phyloP scores from a whole-genome alignment of 352 stramenopile genomes.

The Pythium apleroticum region DNA sequence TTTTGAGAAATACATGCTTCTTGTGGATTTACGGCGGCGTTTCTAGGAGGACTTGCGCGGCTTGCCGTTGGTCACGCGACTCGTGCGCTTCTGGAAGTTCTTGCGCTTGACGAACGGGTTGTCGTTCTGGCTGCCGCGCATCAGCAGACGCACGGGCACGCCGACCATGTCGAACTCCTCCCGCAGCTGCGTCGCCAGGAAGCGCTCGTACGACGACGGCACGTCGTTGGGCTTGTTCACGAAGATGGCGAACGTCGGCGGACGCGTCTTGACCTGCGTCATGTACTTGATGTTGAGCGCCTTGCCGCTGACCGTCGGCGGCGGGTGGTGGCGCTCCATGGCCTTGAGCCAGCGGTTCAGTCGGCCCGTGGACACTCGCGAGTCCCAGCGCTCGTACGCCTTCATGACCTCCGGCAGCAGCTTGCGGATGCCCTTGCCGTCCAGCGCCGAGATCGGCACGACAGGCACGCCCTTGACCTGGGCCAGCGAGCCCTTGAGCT shows the following conservation, averaged over 20 bases:
- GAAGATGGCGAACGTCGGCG: slow-evolving; percentile 81
- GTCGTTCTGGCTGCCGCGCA: slow-evolving; percentile 70
- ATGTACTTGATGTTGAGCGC: slow-evolving; percentile 87
- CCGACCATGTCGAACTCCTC: slow-evolving; percentile 87
- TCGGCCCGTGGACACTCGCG: slow-evolving; percentile 70
- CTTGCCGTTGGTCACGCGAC: slow-evolving; percentile 58
- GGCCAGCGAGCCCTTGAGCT: slow-evolving; percentile 68
- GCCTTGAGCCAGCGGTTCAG: slow-evolving; percentile 85
- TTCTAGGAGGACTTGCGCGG: slow-evolving; percentile 32
- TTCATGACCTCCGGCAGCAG: slow-evolving; percentile 81
- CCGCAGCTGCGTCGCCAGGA: slow-evolving; percentile 72
- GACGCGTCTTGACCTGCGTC: slow-evolving; percentile 81
- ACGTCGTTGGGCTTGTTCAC: slow-evolving; percentile 79
- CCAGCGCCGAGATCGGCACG: slow-evolving; percentile 76
- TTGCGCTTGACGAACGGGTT: slow-evolving; percentile 85
- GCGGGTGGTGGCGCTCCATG: slow-evolving; percentile 81
- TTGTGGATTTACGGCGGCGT: not conserved
- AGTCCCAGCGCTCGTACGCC: slow-evolving; percentile 79
- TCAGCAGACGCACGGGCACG: slow-evolving; percentile 69
- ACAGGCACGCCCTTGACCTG: slow-evolving; percentile 78
- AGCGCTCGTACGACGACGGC: slow-evolving; percentile 74
- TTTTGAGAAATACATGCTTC: slow-evolving; percentile 1
- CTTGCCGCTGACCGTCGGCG: slow-evolving; percentile 82
- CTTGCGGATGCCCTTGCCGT: slow-evolving; percentile 75
- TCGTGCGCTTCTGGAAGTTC: slow-evolving; percentile 81